Evolutionary conservation across 208 protist species (phyloP), one percentile per base, ranked within the genome.

Genomic region (Trypanosoma brucei): DNA sequence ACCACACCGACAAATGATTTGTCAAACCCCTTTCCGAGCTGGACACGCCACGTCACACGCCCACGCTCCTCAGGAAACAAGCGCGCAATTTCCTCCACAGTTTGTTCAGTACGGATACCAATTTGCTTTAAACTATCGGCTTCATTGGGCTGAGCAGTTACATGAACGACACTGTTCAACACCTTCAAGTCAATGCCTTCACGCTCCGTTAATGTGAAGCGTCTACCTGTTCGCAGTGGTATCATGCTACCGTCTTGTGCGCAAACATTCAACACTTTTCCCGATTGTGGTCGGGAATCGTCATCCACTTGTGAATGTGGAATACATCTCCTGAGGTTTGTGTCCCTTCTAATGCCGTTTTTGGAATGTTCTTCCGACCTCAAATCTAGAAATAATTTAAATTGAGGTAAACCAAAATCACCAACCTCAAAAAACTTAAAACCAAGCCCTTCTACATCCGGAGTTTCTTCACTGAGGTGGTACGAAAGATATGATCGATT

Each of bases 1-100:
- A 91, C 83, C 11, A 91, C 70, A 3, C 88, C 88, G 0, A 91
- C n/a, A 58, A 94, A 94, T 2, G 78, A 81, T 37, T 94, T 79
- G 11, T 66, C 61, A 49, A 91, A 70, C 58, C 48, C 59, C 13
- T 54, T 34, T 33, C 89, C 88, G 3, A 94, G 75, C 0, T 82
- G 88, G 33, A 94, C 70, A 33, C 75, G 76, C 88, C 88, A 94
- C 13, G 70, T 61, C 11, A 94, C 75, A 5, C 81, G 30, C 7
- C 84, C 78, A 3, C 68, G 49, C 55, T 90, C 84, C 58, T 82
- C 69, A 0, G 77, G 87, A 49, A 79, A 86, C 14, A 65, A 46
- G 6, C 38, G 37, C 0, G 66, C 44, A 9, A 94, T 54, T 3
- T 34, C 40, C 36, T 81, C 68, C 46, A 94, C 76, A n/a, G 69